phyloP scores from a whole-genome alignment of 352 stramenopile species.

The Phytophthora sp. region DNA sequence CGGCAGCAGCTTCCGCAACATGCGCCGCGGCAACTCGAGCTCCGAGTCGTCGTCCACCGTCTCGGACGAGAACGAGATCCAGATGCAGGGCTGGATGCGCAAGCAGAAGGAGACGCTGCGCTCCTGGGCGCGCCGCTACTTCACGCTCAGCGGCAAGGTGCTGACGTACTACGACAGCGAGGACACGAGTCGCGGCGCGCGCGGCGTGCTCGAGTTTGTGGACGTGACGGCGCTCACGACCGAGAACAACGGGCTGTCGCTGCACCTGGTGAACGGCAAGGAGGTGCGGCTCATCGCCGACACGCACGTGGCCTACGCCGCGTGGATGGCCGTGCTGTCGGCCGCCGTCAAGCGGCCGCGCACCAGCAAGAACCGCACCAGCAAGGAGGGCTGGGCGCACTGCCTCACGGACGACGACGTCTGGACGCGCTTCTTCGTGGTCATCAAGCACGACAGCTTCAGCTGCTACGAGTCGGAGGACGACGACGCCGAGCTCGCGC shows the following conservation, averaged over 20 bases:
- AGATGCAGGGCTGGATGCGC: conserved; percentile 86
- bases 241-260: conserved; percentile 77
- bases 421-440: conserved; percentile 75
- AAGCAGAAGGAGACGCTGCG: conserved; percentile 85
- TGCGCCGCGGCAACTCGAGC: conserved; percentile 68
- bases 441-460: conserved; percentile 81
- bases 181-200: conserved; percentile 61
- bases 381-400: conserved; percentile 77
- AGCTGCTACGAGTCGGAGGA: conserved; percentile 81
- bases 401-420: conserved; percentile 79
- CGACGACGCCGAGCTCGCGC: conserved; percentile 66
- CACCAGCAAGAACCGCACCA: conserved; percentile 54
- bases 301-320: conserved; percentile 79
- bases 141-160: conserved; percentile 72
- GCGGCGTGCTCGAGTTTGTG: conserved; percentile 71
- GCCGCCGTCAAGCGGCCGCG: conserved; percentile 65
- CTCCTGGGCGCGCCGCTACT: conserved; percentile 74
- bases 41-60: conserved; percentile 48
- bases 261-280: conserved; percentile 70
- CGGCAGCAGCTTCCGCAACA: conserved; percentile 62
- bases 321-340: conserved; percentile 77
- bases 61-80: conserved; percentile 74
- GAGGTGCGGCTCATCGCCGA: conserved; percentile 80
- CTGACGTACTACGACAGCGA: conserved; percentile 87
- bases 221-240: conserved; percentile 75